Conservation (phyloP, 306 rosid genomes). For the Prunus davidiana region DNA sequence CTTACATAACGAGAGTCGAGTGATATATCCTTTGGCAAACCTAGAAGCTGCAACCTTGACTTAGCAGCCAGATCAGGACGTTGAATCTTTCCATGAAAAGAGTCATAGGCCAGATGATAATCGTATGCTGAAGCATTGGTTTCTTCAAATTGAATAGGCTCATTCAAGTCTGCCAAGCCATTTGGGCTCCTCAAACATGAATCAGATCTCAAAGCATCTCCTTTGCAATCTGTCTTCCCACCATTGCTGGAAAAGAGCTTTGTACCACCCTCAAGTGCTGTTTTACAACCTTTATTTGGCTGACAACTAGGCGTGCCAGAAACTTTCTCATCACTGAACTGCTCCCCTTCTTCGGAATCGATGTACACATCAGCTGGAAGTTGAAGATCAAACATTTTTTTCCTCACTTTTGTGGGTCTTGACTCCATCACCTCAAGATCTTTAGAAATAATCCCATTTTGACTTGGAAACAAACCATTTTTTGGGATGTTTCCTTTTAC, state of each 20-base stretch:
- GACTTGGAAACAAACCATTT: constrained; percentile 48
- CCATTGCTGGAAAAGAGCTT: constrained; percentile 38
- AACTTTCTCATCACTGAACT: constrained; percentile 54
- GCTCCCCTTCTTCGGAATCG: constrained; percentile 85
- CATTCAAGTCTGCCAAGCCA: constrained; percentile 82
- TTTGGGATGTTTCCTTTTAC: constrained; percentile 47
- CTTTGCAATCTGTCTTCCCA: constrained; percentile 38
- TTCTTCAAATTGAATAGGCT: constrained; percentile 75
- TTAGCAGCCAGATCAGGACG: constrained; percentile 37
- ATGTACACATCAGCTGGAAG: constrained; percentile 84
- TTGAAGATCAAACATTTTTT: constrained; percentile 80
- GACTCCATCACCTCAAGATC: constrained; percentile 68
- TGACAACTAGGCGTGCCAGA: constrained; percentile 35
- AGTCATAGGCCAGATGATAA: constrained; percentile 32
- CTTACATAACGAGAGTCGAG: constrained; percentile 41
- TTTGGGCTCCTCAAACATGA: constrained; percentile 37
- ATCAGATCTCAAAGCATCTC: constrained; percentile 47
- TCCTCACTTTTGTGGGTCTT: constrained; percentile 74
- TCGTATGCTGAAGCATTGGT: constrained; percentile 44
- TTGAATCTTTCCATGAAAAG: constrained; percentile 41
- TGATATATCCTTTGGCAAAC: constrained; percentile 49
- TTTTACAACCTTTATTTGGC: constrained; percentile 42
- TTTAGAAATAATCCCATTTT: constrained; percentile 54
- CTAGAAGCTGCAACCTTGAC: constrained; percentile 37
- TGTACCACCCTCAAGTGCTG: constrained; percentile 33